Evolutionary conservation across 192 early-diverging fungal genomes (phyloP).

Genomic region (Chytriomyces hyalinus): DNA sequence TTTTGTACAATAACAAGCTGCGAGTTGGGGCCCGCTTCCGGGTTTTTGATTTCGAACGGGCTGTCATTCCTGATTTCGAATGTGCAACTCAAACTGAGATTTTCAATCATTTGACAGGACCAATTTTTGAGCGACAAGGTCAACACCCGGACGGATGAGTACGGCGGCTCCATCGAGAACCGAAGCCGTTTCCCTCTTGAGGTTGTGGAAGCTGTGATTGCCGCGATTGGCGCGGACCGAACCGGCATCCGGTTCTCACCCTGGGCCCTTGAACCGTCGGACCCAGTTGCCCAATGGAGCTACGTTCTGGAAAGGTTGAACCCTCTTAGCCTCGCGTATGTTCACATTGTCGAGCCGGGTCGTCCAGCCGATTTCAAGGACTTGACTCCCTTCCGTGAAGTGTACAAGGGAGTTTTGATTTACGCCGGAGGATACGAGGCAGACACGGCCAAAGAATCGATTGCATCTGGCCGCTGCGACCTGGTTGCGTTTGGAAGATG

Average conservation of each 20-base stretch:
- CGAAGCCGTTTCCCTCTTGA: conserved; percentile 58
- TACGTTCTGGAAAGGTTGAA: conserved; percentile 25
- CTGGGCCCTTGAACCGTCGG: conserved; percentile 22
- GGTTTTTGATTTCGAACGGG: too few species aligned
- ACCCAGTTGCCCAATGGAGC: conserved; percentile 16
- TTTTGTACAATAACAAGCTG: not conserved
- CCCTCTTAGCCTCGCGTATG: conserved; percentile 33
- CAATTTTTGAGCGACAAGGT: conserved; percentile 17
- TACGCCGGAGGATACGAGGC: conserved; percentile 23
- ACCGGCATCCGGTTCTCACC: conserved; percentile 47
- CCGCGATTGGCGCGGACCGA: conserved; percentile 28
- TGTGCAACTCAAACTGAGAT: not conserved
- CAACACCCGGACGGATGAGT: conserved; percentile 87
- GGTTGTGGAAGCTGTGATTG: conserved; percentile 32
- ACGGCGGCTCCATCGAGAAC: conserved; percentile 90
- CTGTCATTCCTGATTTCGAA: too few species aligned
- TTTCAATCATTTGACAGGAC: not conserved
- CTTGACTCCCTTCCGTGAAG: conserved; percentile 20
- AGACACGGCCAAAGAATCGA: conserved; percentile 20
- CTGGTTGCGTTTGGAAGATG: conserved; percentile 43
- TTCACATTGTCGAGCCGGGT: conserved; percentile 36
- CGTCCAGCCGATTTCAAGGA: not conserved
- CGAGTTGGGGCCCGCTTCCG: not conserved
- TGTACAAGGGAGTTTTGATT: conserved; percentile 32
- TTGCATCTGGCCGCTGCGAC: conserved; percentile 33